Evolutionary conservation across 169 alveolate genomes (phyloP), one percentile per base, ranked within the genome.

Genomic region (Cryptosporidium andersoni): DNA sequence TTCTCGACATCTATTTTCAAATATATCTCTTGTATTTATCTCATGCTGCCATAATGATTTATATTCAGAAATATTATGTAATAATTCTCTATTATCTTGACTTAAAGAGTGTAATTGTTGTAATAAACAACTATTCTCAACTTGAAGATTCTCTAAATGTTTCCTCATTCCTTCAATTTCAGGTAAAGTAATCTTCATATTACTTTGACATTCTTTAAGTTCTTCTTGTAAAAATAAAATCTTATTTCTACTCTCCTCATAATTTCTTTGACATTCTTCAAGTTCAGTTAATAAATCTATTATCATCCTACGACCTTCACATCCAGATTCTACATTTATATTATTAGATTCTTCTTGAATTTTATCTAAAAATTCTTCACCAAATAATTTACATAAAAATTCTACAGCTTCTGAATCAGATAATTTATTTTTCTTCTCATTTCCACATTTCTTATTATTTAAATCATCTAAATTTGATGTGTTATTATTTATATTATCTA

Each of bases 21-120:
- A 74, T 5, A 74, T 74, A 45, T 74, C 85, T n/a, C 68, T 74
- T 36, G 55, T 53, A 37, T 74, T 74, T 8, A 68, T n/a, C 51
- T 74, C 85, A 43, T 74, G 85, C 51, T 74, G 45, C 85, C 85
- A 74, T 14, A 74, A 48, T 14, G 67, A 58, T 8, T 74, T 74
- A 16, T 45, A 49, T 36, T 74, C 85, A 1, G 85, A 74, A 8
- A 74, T 40, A 25, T 58, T 63, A 43, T 74, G 85, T 36, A 74
- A 58, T 4, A 74, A 42, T 7, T 39, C 16, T 4, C 85, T 25
- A 25, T 68, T 53, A 37, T 74, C 85, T 58, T 74, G 85, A 43
- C 74, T 74, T 25, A 74, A 14, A 11, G 85, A 58, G n/a, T 74
- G 85, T 7, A 74, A 25, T 12, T 74, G 85, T 42, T 74, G 49